Conservation (phyloP, 2,329 filamentous ascomycete species). For the Davidsoniella eucalypti region DNA sequence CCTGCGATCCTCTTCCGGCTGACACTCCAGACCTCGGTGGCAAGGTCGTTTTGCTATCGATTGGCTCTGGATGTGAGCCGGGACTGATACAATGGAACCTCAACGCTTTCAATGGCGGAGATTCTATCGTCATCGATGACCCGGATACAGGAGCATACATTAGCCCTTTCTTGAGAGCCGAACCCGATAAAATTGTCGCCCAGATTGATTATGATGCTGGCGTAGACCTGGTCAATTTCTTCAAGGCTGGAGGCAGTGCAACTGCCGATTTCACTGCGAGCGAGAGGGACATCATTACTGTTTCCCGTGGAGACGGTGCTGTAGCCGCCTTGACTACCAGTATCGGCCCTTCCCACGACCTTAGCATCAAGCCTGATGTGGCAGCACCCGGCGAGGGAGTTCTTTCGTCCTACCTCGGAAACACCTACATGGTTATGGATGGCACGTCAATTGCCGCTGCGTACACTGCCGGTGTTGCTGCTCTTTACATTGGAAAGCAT, state of each 20-base stretch:
- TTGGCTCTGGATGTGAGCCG: no score
- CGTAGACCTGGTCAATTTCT: conserved; percentile 18
- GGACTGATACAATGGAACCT: no score
- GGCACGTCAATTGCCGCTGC: conserved; percentile 42
- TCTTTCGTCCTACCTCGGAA: conserved; percentile 30
- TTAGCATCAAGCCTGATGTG: conserved; percentile 34
- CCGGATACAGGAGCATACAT: no score
- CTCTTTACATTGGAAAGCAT: conserved; percentile 26
- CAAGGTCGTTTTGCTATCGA: no score
- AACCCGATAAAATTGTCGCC: conserved; percentile 16
- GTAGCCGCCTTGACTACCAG: conserved; percentile 29
- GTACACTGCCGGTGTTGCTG: conserved; percentile 34
- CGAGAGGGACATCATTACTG: conserved; percentile 7
- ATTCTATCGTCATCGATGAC: no score
- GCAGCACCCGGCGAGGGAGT: conserved; percentile 33
- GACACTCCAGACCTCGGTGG: no score
- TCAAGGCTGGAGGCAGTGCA: conserved; percentile 19
- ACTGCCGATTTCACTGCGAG: conserved; percentile 25
- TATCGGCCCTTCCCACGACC: conserved; percentile 35
- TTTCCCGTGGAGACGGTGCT: conserved; percentile 16
- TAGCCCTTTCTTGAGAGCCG: background rate
- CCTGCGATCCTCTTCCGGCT: no score
- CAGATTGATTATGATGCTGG: conserved; percentile 28
- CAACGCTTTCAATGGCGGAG: no score
- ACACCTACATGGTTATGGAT: conserved; percentile 28